phyloP scores from a whole-genome alignment of 2,329 filamentous ascomycete species.

The Tolypocladium amazonense region DNA sequence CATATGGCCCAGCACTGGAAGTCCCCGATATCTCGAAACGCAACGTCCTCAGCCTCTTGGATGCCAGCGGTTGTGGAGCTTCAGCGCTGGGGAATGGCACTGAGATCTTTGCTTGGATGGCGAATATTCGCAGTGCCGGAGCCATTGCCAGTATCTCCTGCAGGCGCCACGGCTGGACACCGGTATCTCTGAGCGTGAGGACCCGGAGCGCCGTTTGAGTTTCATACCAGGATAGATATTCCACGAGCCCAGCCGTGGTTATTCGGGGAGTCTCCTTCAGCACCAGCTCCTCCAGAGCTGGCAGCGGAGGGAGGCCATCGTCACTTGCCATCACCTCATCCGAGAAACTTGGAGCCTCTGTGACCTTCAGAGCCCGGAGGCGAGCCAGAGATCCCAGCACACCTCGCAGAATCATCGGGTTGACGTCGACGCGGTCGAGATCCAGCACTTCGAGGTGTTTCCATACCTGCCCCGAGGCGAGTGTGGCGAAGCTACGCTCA shows the following conservation, averaged over 20 bases:
- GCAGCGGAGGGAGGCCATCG: slow-evolving; percentile 59
- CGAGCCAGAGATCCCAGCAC: slow-evolving; percentile 57
- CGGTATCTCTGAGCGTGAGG: slow-evolving; percentile 62
- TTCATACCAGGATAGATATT: slow-evolving; percentile 53
- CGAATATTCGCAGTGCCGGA: slow-evolving; percentile 45
- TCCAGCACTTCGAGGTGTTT: slow-evolving; percentile 62
- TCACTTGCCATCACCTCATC: slow-evolving; percentile 65
- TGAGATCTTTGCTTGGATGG: slow-evolving; percentile 39
- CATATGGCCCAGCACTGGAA: slow-evolving; percentile 45
- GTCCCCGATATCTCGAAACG: slow-evolving; percentile 72
- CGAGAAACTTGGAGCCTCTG: slow-evolving; percentile 57
- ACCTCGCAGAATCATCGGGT: slow-evolving; percentile 58
- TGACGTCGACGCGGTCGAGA: slow-evolving; percentile 55
- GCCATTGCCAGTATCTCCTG: slow-evolving; percentile 50
- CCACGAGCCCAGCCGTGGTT: slow-evolving; percentile 58
- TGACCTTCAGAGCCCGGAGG: slow-evolving; percentile 66
- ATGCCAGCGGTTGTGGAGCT: slow-evolving; percentile 51
- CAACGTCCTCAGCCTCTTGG: slow-evolving; percentile 57
- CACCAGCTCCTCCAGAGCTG: slow-evolving; percentile 61
- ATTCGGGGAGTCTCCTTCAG: slow-evolving; percentile 62
- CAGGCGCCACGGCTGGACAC: slow-evolving; percentile 52
- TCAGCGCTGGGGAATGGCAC: slow-evolving; percentile 37
- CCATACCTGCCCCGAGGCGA: slow-evolving; percentile 59
- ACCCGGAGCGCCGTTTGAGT: slow-evolving; percentile 52
- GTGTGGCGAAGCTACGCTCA: slow-evolving; percentile 63